A percentile compares a stretch with the other conserved stretches of the same genome.
Evolutionary conservation across 2,329 filamentous ascomycete species (phyloP).

Genomic region (Cladosporium sp.): DNA sequence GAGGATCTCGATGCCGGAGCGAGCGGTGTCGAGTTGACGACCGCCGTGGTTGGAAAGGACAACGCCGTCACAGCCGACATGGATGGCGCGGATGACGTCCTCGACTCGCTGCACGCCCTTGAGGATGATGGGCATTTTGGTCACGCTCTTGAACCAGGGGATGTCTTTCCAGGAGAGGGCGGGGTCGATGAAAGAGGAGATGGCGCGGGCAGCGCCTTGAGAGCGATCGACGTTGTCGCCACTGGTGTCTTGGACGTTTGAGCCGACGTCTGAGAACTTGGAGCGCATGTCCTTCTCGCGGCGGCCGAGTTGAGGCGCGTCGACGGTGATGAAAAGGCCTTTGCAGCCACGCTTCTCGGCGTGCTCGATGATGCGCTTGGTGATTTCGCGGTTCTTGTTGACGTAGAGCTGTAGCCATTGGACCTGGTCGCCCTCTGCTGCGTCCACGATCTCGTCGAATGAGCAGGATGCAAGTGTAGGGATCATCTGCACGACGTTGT

Average conservation of each 20-base stretch:
- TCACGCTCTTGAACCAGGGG: slow-evolving; percentile 85
- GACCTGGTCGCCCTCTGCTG: slow-evolving; percentile 70
- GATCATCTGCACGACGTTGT: slow-evolving; percentile 97
- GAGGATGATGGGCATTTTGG: slow-evolving; percentile 89
- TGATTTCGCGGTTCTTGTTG: slow-evolving; percentile 91
- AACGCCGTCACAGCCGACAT: slow-evolving; percentile 75
- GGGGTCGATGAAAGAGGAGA: slow-evolving; percentile 95
- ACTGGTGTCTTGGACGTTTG: slow-evolving; percentile 67
- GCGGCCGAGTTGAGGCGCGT: slow-evolving; percentile 90
- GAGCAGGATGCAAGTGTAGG: slow-evolving; percentile 94
- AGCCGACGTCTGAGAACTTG: slow-evolving; percentile 70
- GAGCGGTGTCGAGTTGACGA: slow-evolving; percentile 86
- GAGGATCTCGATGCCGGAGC: slow-evolving; percentile 82
- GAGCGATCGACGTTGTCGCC: slow-evolving; percentile 74
- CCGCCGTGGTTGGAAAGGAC: slow-evolving; percentile 96
- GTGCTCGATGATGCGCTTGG: slow-evolving; percentile 82
- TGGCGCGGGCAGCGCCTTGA: slow-evolving; percentile 90
- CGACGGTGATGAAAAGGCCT: slow-evolving; percentile 96
- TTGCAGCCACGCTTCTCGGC: slow-evolving; percentile 90
- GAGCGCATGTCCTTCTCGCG: slow-evolving; percentile 97
- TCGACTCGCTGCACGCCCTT: slow-evolving; percentile 97
- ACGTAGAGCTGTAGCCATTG: slow-evolving; percentile 90
- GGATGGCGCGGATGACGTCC: slow-evolving; percentile 76
- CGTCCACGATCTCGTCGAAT: slow-evolving; percentile 95
- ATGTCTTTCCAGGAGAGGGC: slow-evolving; percentile 83